These are phyloP conservation scores for Penicillium sp. DNA, from an alignment of 2,329 filamentous ascomycete species.

Conservation along the genomic window DNA sequence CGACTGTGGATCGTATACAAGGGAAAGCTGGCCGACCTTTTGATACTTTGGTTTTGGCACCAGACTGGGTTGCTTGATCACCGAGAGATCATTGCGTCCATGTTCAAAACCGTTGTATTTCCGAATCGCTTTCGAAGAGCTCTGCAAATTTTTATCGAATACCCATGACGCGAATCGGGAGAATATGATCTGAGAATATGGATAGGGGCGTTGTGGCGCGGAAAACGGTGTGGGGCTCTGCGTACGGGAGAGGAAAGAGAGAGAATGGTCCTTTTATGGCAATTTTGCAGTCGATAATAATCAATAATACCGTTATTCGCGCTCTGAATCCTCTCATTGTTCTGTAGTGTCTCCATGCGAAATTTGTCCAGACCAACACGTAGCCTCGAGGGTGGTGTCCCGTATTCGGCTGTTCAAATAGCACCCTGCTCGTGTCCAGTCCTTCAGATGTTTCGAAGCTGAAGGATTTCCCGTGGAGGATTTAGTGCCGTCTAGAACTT, in stretches of 20 bases:
- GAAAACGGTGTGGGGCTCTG: neutral
- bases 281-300: neutral
- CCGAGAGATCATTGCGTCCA: neutral
- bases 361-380: neutral
- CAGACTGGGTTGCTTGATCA: neutral
- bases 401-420: too few relatives aligned
- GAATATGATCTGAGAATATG: neutral
- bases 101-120: neutral
- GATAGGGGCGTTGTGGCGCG: neutral
- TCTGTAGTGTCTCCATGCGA: neutral
- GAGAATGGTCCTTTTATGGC: neutral
- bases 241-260: neutral
- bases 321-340: neutral
- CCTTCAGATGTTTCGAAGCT: too few relatives aligned
- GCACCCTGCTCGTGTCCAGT: too few relatives aligned
- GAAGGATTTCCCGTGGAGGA: too few relatives aligned
- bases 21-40: neutral
- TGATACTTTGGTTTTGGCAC: neutral
- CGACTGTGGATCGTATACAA: neutral
- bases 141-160: neutral
- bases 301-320: neutral
- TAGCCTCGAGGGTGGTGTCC: too few relatives aligned
- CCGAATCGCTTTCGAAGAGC: neutral
- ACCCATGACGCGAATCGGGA: neutral
- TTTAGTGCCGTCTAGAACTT: neutral